Evolutionary conservation across 2,329 filamentous ascomycete genomes (phyloP).

Genomic region (Fusarium sp.): DNA sequence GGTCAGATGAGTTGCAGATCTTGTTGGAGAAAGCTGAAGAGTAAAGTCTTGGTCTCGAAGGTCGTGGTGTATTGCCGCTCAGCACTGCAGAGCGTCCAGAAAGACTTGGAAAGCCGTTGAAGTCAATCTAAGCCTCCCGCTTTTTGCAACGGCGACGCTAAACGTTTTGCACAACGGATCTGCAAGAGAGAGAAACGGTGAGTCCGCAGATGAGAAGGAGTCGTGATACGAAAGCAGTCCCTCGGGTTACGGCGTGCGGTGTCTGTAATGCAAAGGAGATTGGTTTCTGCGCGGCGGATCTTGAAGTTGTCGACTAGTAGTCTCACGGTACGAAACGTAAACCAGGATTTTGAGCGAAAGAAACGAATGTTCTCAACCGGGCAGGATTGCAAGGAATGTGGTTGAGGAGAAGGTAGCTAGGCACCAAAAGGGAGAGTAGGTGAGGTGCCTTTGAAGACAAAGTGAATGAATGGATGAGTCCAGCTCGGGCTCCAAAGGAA

Average conservation of each 20-base stretch:
- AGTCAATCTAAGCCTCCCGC: constrained; percentile 17
- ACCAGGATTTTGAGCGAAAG: constrained; percentile 7
- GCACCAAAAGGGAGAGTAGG: constrained; percentile 23
- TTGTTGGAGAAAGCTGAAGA: constrained; percentile 9
- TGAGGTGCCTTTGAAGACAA: constrained; percentile 13
- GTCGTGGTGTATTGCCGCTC: constrained; percentile 12
- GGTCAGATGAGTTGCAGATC: constrained; percentile 23
- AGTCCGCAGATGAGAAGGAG: constrained; percentile 1
- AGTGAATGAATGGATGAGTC: constrained; percentile 29
- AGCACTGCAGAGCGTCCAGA: constrained; percentile 18
- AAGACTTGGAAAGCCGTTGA: constrained; percentile 27
- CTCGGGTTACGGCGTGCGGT: constrained; percentile 15
- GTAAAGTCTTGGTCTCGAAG: not conserved
- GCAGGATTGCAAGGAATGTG: constrained; percentile 37
- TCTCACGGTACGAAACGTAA: constrained; percentile 5
- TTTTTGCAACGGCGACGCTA: constrained; percentile 20
- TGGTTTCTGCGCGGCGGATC: not conserved
- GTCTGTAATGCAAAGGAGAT: constrained; percentile 15
- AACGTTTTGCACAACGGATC: constrained; percentile 23
- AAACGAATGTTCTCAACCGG: constrained; percentile 39
- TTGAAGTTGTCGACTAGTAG: constrained; percentile 1
- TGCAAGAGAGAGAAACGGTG: constrained; percentile 9
- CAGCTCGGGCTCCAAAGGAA: constrained; percentile 38
- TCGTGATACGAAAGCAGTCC: constrained; percentile 25
- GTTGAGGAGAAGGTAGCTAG: constrained; percentile 21